phyloP scores from a whole-genome alignment of 176 grass and related monocot species.

The Musa itinerans region DNA sequence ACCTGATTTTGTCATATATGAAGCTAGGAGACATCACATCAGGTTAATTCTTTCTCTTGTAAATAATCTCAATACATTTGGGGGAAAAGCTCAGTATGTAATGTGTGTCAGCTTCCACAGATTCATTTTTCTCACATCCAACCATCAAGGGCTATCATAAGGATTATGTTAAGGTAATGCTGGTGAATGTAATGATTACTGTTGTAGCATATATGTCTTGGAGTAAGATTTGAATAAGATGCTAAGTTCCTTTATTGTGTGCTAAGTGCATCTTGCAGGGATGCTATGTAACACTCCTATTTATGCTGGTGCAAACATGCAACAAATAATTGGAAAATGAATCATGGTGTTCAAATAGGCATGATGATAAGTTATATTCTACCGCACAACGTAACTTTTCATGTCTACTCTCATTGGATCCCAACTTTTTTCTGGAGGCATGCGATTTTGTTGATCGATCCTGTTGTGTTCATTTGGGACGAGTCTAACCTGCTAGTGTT shows the following conservation, averaged over 20 bases:
- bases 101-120: slow-evolving; percentile 41
- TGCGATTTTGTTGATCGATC: background rate
- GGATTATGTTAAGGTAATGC: slow-evolving; percentile 66
- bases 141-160: slow-evolving; percentile 69
- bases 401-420: background rate
- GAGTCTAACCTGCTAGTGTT: background rate
- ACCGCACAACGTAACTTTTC: too few species aligned
- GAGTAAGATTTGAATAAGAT: too few species aligned
- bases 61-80: slow-evolving; percentile 89
- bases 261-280: background rate
- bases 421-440: too few species aligned
- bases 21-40: slow-evolving; percentile 56
- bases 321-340: too few species aligned
- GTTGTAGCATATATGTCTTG: too few species aligned
- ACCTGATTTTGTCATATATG: slow-evolving; percentile 84
- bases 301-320: background rate
- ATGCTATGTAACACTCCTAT: background rate
- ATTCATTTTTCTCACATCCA: slow-evolving; percentile 79
- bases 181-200: background rate
- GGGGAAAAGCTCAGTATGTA: slow-evolving; percentile 83
- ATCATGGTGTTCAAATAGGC: too few species aligned
- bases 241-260: background rate
- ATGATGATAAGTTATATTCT: too few species aligned
- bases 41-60: slow-evolving; percentile 82
- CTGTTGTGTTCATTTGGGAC: background rate